Evolutionary conservation across 1,284 basidiomycete genomes (phyloP).

Genomic region (Phellopilus nigrolimitatus): DNA sequence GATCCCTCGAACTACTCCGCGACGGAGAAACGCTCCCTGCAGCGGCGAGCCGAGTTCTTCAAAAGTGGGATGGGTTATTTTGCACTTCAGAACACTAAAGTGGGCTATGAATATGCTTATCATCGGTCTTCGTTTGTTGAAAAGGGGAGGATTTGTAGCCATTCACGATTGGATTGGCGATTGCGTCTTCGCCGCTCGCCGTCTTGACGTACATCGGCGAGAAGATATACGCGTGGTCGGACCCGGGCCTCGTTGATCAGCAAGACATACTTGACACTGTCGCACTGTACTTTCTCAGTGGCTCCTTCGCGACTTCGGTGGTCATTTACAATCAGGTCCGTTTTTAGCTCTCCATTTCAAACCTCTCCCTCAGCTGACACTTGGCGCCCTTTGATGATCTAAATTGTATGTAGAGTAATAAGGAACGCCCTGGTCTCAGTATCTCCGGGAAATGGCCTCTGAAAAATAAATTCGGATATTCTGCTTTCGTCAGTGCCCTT

Average conservation of each 20-base stretch:
- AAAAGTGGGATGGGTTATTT: slow-evolving; percentile 21
- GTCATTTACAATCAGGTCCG: slow-evolving; percentile 24
- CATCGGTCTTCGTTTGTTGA: not conserved
- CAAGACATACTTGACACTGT: slow-evolving; percentile 24
- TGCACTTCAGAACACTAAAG: slow-evolving; percentile 22
- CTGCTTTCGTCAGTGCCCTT: slow-evolving; percentile 20
- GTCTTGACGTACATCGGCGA: slow-evolving; percentile 25
- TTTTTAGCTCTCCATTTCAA: not conserved
- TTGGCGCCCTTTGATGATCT: not conserved
- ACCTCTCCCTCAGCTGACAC: not conserved
- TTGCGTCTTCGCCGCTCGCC: slow-evolving; percentile 22
- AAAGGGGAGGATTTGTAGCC: slow-evolving; percentile 16
- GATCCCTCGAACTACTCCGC: slow-evolving; percentile 14
- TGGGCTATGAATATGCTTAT: not conserved
- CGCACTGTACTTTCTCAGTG: slow-evolving; percentile 24
- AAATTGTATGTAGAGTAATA: not conserved
- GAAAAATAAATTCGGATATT: slow-evolving; percentile 22
- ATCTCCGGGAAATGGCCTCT: slow-evolving; percentile 13
- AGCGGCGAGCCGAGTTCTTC: slow-evolving; percentile 15
- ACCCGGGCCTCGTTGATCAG: slow-evolving; percentile 20
- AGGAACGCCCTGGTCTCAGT: not conserved
- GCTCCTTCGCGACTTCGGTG: slow-evolving; percentile 22
- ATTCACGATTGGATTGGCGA: slow-evolving; percentile 24
- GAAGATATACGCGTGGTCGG: slow-evolving; percentile 26
- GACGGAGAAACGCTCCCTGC: slow-evolving; percentile 14